Evolutionary conservation across 2,329 filamentous ascomycete genomes (phyloP).

Genomic region (Colletotrichum sp.): DNA sequence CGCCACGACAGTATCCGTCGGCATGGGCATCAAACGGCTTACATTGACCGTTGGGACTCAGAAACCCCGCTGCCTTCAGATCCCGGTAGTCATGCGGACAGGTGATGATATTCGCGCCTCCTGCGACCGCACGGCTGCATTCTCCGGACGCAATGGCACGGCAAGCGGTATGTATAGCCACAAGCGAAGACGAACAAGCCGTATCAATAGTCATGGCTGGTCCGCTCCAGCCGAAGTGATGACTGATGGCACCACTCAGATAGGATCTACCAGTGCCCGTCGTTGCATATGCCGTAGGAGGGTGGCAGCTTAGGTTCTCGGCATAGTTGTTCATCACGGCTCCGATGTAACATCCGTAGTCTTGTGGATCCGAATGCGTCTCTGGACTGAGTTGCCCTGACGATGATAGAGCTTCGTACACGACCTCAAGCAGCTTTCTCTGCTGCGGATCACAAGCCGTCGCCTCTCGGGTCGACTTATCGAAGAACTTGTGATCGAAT

Average conservation of each 20-base stretch:
- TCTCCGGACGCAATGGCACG: slow-evolving; percentile 35
- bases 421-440: slow-evolving; percentile 39
- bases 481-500: slow-evolving; percentile 47
- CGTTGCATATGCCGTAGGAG: neutral
- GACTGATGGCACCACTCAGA: slow-evolving; percentile 33
- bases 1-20: slow-evolving; percentile 57
- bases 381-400: slow-evolving; percentile 29
- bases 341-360: slow-evolving; percentile 36
- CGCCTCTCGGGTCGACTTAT: slow-evolving; percentile 37
- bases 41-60: slow-evolving; percentile 34
- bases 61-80: slow-evolving; percentile 27
- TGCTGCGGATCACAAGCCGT: slow-evolving; percentile 44
- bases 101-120: slow-evolving; percentile 41
- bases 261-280: slow-evolving; percentile 38
- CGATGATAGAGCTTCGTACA: slow-evolving; percentile 44
- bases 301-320: slow-evolving; percentile 34
- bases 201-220: slow-evolving; percentile 39
- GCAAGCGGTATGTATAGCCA: slow-evolving; percentile 36
- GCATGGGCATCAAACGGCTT: slow-evolving; percentile 36
- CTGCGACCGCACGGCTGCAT: slow-evolving; percentile 37
- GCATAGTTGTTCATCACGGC: slow-evolving; percentile 42
- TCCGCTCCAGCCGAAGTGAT: slow-evolving; percentile 40
- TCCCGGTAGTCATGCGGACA: slow-evolving; percentile 23
- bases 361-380: slow-evolving; percentile 23
- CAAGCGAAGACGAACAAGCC: slow-evolving; percentile 40